Percentiles rank a stretch among this genome's conserved stretches.
These are phyloP conservation scores for Pseudocohnilembus persalinus DNA, from an alignment of 169 alveolate species.

Conservation along the genomic window DNA sequence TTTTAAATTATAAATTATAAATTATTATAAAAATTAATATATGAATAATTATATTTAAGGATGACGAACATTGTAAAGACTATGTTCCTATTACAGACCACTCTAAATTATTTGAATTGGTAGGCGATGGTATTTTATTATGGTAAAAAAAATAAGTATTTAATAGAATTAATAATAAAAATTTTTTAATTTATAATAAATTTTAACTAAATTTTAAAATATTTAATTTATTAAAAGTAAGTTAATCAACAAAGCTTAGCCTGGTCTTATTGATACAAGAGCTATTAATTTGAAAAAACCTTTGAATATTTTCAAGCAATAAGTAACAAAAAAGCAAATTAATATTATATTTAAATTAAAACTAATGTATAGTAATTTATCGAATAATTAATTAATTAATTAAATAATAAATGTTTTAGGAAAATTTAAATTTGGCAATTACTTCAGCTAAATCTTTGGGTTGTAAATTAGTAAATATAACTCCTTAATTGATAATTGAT, in stretches of 20 bases:
- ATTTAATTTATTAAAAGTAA: slow-evolving; percentile 27
- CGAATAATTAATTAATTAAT: slow-evolving; percentile 2
- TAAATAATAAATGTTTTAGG: slow-evolving; percentile 28
- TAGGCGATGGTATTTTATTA: slow-evolving; percentile 76
- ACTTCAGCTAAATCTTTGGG: slow-evolving; percentile 81
- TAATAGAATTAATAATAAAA: not conserved
- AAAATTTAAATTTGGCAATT: slow-evolving; percentile 78
- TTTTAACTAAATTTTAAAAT: not conserved
- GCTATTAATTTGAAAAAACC: slow-evolving; percentile 71
- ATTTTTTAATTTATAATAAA: not conserved
- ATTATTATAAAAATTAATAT: no score
- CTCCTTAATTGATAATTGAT: slow-evolving; percentile 69
- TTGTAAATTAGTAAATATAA: slow-evolving; percentile 60
- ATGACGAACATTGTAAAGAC: slow-evolving; percentile 62
- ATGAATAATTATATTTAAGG: slow-evolving; percentile 54
- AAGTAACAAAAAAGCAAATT: slow-evolving; percentile 14
- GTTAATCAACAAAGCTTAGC: slow-evolving; percentile 71
- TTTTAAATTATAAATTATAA: no score
- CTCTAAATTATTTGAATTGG: slow-evolving; percentile 66
- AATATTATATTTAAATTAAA: no score
- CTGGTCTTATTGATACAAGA: slow-evolving; percentile 75
- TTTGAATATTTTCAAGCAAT: slow-evolving; percentile 57
- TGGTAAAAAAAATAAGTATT: no score
- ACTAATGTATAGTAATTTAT: no score
- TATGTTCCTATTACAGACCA: slow-evolving; percentile 69